These are phyloP conservation scores for Vigna trinervia DNA, from an alignment of 306 rosid genomes.

Conservation along the genomic window DNA sequence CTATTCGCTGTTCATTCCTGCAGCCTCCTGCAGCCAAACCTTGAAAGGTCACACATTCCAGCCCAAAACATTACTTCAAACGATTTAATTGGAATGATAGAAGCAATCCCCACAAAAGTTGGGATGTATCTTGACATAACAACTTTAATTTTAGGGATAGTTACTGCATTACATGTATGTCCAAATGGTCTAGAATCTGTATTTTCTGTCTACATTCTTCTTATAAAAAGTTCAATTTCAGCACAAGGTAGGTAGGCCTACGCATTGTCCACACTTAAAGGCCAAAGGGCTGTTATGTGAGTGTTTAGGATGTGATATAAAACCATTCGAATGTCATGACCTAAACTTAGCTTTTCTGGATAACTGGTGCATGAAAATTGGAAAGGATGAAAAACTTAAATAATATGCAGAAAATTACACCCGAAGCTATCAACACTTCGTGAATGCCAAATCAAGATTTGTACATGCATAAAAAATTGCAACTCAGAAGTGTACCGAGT, in stretches of 20 bases:
- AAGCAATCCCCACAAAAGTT: no score
- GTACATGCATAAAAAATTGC: conserved; percentile 23
- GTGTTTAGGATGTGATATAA: not conserved
- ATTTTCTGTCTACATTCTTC: not conserved
- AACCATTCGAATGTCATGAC: not conserved
- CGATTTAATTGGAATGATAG: no score
- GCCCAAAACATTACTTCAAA: no score
- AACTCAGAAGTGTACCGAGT: conserved; percentile 61
- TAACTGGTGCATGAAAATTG: not conserved
- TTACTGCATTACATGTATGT: no score
- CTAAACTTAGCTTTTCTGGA: conserved; percentile 10
- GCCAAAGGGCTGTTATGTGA: not conserved
- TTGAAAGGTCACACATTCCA: no score
- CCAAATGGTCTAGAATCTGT: not conserved
- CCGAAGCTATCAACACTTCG: conserved; percentile 23
- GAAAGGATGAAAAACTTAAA: conserved; percentile 11
- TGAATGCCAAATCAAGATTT: conserved; percentile 22
- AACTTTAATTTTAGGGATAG: no score
- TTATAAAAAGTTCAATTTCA: not conserved
- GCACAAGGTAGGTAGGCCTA: not conserved
- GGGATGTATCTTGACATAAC: no score
- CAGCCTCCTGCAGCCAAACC: no score
- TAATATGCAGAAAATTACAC: conserved; percentile 5
- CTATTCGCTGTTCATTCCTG: no score
- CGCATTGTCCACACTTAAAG: not conserved